Evolutionary conservation across 495 filamentous ascomycete genomes (phyloP), one percentile per base, ranked within the genome.

Genomic region (Trichocladium uniseriatum): DNA sequence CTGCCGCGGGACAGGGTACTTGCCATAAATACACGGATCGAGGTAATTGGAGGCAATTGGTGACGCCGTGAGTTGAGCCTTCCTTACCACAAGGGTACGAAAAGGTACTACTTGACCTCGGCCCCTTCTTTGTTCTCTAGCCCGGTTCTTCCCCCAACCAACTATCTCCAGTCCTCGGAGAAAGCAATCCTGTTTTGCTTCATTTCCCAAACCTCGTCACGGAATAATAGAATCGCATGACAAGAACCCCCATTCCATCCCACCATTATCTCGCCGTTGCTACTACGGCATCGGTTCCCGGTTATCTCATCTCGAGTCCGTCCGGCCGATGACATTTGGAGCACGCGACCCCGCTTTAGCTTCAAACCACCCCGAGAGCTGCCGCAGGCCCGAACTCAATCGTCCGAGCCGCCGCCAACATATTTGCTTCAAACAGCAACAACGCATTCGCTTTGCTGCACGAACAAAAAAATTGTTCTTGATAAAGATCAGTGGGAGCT

Each of bases 271-370:
- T 7, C 20, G 10, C 13, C 31, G 31, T 14, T 29, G 27, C 10
- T 29, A 11, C 22, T 22, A 14, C 49, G 36, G 49, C 49, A 46
- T 31, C 38, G n/a, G n/a, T n/a, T n/a, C 13, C 34, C 42, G 41
- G 49, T 41, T 45, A 51, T 27, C 49, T 29, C 20, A 8, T n/a
- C 35, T 32, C 18, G 2, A 36, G n/a, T 28, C 48, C 48, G 15
- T 27, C 36, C 22, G 41, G 27, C 52, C 38, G 38, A 39, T 43
- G 18, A 16, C 40, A 24, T 21, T 50, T 44, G 34, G 38, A 56
- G n/a, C 58, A 58, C 58, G 50, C 58, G 55, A 58, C 58, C 58
- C 58, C 55, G 52, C 55, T 46, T 48, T 42, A 46, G 15, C 4
- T 28, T 18, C 24, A 20, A 31, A 48, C 9, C 31, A 5, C 2